Evolutionary conservation across 768 basidiomycete genomes (phyloP).

Genomic region (Lactarius hengduanensis): DNA sequence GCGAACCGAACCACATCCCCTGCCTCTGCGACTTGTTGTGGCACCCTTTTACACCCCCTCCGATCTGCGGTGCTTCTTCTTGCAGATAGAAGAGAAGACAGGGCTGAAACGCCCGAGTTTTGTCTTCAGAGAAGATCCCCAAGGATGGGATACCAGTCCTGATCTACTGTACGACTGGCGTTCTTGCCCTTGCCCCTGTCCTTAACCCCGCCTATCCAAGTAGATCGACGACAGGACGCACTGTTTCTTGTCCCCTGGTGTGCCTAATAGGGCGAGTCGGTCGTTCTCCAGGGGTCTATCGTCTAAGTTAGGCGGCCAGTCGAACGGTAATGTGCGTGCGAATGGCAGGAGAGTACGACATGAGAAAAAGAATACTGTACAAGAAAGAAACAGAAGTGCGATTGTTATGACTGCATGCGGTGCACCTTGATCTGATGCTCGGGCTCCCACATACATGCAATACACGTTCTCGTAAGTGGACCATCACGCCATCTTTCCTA

Average conservation of each 20-base stretch:
- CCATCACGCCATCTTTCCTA: not conserved
- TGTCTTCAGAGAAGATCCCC: not conserved
- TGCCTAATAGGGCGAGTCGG: not conserved
- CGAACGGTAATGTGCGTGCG: not conserved
- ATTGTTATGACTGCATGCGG: not conserved
- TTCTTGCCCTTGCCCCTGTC: not conserved
- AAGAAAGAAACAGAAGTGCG: not conserved
- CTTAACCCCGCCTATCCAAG: not conserved
- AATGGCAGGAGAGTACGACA: not conserved
- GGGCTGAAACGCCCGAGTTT: not conserved
- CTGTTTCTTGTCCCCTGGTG: not conserved
- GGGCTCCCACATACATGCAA: not conserved
- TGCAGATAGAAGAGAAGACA: not conserved
- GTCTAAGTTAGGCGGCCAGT: not conserved
- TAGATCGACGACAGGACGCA: not conserved
- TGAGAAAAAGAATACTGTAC: not conserved
- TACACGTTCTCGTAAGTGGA: not conserved
- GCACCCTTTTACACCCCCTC: too few relatives aligned
- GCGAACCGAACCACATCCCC: not conserved
- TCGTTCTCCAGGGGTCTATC: not conserved
- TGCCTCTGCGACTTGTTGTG: not conserved
- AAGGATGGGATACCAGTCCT: not conserved
- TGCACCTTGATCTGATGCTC: not conserved
- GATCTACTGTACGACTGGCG: not conserved
- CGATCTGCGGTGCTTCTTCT: not conserved